phyloP scores from a whole-genome alignment of 805 yeast species.

The Lipomyces chichibuensis region DNA sequence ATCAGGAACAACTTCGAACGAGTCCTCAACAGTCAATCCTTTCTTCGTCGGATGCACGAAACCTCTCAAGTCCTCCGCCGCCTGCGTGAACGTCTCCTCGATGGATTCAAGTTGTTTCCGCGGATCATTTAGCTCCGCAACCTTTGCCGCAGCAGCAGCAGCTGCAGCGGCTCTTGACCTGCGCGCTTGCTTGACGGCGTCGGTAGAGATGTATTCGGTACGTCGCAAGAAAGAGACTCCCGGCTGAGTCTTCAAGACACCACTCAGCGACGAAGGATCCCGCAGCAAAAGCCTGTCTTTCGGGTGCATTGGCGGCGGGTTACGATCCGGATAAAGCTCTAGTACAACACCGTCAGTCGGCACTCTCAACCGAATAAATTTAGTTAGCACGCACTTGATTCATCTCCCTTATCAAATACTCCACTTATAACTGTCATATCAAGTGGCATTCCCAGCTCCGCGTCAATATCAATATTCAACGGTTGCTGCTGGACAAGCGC shows the following conservation, averaged over 20 bases:
- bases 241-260: constrained; percentile 39
- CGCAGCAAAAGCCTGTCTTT: constrained; percentile 64
- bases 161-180: constrained; percentile 35
- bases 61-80: constrained; percentile 48
- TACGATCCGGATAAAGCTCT: constrained; percentile 30
- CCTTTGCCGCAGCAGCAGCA: constrained; percentile 36
- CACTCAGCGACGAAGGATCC: constrained; percentile 65
- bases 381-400: constrained; percentile 39
- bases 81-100: constrained; percentile 74
- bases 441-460: constrained; percentile 71
- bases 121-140: constrained; percentile 50
- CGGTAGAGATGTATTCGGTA: constrained; percentile 86
- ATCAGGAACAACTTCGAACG: constrained; percentile 87
- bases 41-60: constrained; percentile 80
- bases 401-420: constrained; percentile 64
- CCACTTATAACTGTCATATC: constrained; percentile 71
- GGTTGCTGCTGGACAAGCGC: constrained; percentile 78
- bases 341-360: background rate
- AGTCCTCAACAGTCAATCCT: constrained; percentile 68
- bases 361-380: background rate
- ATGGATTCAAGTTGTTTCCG: constrained; percentile 67
- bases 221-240: constrained; percentile 82
- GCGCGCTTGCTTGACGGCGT: constrained; percentile 45
- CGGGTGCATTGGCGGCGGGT: constrained; percentile 28
- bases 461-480: constrained; percentile 55